These are phyloP conservation scores for Persicaria maculosa DNA, from an alignment of 148 eudicot genomes.

Conservation along the genomic window DNA sequence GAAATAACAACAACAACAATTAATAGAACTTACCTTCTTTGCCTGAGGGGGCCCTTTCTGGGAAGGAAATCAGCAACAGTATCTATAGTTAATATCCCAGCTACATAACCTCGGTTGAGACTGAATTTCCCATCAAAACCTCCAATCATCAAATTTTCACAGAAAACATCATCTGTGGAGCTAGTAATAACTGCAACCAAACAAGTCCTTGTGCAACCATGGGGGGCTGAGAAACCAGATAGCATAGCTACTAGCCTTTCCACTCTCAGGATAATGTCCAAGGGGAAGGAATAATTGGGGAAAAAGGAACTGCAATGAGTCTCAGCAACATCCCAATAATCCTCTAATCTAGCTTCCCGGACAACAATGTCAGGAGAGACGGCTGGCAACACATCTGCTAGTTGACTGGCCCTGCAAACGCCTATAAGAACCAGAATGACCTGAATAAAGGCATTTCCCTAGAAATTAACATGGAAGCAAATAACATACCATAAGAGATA, in stretches of 20 bases:
- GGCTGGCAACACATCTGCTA: constrained; percentile 63
- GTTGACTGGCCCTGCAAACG: constrained; percentile 74
- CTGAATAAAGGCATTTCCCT: neutral
- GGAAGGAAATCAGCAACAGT: constrained; percentile 96
- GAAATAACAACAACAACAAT: neutral
- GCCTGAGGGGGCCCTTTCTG: constrained; percentile 79
- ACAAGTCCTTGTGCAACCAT: constrained; percentile 81
- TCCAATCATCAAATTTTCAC: constrained; percentile 67
- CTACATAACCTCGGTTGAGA: constrained; percentile 61
- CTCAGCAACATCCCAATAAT: constrained; percentile 97
- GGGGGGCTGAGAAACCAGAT: constrained; percentile 66
- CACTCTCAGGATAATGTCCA: constrained; percentile 74
- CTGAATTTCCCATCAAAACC: constrained; percentile 62
- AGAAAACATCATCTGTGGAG: constrained; percentile 39
- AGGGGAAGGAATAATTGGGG: constrained; percentile 82
- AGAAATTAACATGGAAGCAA: neutral
- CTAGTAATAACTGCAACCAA: constrained; percentile 74
- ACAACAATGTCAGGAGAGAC: constrained; percentile 79
- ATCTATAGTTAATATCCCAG: constrained; percentile 93
- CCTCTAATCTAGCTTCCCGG: constrained; percentile 88
- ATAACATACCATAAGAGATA: neutral
- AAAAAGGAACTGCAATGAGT: constrained; percentile 98
- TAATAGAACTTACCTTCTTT: constrained; percentile 57
- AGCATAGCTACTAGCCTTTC: constrained; percentile 78
- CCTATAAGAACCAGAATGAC: constrained; percentile 29